Conservation (phyloP, 2,329 filamentous ascomycete species). For the Biscogniauxia sp. region DNA sequence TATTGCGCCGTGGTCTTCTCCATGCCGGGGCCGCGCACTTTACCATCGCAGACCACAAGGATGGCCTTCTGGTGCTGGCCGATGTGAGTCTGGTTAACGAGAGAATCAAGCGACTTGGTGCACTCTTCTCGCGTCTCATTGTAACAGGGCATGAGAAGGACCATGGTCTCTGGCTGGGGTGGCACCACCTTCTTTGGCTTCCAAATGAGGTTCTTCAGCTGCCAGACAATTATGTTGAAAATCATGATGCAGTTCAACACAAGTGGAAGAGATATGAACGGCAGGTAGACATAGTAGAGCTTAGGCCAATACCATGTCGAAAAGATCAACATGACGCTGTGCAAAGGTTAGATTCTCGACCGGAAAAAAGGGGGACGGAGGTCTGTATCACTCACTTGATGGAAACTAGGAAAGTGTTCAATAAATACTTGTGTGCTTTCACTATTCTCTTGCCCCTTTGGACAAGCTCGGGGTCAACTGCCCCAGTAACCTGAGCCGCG, state of each 20-base stretch:
- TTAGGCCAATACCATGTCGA: conserved; percentile 38
- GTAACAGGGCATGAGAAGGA: conserved; percentile 48
- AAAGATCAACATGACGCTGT: conserved; percentile 26
- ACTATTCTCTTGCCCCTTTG: conserved; percentile 19
- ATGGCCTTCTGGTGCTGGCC: conserved; percentile 41
- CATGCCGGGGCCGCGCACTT: conserved; percentile 46
- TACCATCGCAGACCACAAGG: conserved; percentile 48
- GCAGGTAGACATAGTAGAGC: conserved; percentile 43
- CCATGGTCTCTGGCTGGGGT: conserved; percentile 40
- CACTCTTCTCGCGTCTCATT: conserved; percentile 47
- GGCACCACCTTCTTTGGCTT: conserved; percentile 31
- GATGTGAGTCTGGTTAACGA: conserved; percentile 43
- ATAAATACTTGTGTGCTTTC: conserved; percentile 15
- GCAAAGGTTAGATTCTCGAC: conserved; percentile 4
- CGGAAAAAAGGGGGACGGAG: not conserved
- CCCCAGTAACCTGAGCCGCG: conserved; percentile 9
- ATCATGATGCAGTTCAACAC: conserved; percentile 43
- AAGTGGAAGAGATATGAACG: conserved; percentile 44
- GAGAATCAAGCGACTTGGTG: conserved; percentile 43
- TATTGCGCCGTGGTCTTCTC: conserved; percentile 47
- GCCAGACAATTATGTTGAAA: conserved; percentile 35
- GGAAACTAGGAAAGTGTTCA: conserved; percentile 11
- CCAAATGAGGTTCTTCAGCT: conserved; percentile 30
- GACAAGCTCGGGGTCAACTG: conserved; percentile 15
- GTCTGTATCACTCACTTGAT: conserved; percentile 15